Evolutionary conservation across 257 asterid species (phyloP), one percentile per base, ranked within the genome.

Genomic region (Nicotiana tabacum): DNA sequence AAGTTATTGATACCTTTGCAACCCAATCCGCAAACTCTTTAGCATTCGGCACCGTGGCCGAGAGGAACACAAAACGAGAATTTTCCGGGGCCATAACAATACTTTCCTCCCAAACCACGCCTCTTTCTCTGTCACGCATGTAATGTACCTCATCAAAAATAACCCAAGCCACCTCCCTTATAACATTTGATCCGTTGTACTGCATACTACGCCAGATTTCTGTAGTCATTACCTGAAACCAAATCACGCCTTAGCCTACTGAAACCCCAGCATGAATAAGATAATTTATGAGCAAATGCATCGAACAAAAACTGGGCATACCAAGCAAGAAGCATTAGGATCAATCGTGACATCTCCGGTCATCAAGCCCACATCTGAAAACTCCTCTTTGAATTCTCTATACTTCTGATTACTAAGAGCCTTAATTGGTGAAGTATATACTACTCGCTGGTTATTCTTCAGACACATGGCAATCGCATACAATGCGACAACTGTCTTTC

Each of bases 141-240:
- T 96, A 96, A 88, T 96, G 99, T 85, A 96, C 98, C 90, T 96
- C 99, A 85, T 96, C 99, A 87, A 96, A 96, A 66, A 94, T 88
- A 82, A 94, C 85, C 99, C 99, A 96, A 7, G 99, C 99, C 61
- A 96, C 99, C 91, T 96, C 98, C 86, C 97, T 87, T 11, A 85
- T 90, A 82, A 92, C 94, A 85, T 96, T 98, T 61, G 98, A 94
- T 82, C 98, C 99, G 88, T 93, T 96, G 90, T 96, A 96, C 91
- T 90, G 98, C 99, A 96, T 94, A 85, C 98, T 96, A 60, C 98
- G 93, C 99, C 98, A 94, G 84, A 96, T 92, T 90, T 96, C 99
- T 0, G 99, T 96, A 60, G 99, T 96, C 99, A 96, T 96, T 55
- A 96, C 99, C 99, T 94, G 90, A 76, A 88, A 90, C 27, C 29